Percentiles rank a stretch among this genome's conserved stretches.
Conservation (phyloP, 192 early-diverging fungal species). For the Phlyctochytrium bullatum region DNA sequence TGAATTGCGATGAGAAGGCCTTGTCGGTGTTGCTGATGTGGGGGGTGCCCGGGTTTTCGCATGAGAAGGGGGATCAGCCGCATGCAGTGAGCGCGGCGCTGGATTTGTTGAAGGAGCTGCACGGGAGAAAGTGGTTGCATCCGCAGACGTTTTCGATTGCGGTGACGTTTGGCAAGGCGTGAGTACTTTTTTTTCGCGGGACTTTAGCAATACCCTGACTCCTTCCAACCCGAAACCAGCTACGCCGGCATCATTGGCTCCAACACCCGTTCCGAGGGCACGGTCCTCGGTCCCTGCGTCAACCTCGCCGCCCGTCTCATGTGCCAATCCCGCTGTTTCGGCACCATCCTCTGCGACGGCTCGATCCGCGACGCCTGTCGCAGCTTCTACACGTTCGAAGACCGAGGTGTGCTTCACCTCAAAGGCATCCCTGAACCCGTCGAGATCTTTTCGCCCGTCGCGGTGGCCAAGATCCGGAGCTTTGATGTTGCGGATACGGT, state of each 20-base stretch:
- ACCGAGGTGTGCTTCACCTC: background rate
- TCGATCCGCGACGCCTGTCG: background rate
- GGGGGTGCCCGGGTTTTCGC: slow-evolving; percentile 36
- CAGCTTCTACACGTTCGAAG: background rate
- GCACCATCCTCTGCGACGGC: background rate
- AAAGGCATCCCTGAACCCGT: too few relatives aligned
- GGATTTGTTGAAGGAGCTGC: slow-evolving; percentile 10
- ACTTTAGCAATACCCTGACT: background rate
- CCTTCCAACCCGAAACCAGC: too few relatives aligned
- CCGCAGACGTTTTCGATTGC: slow-evolving; percentile 19
- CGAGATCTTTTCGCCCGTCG: too few relatives aligned
- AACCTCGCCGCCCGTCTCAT: slow-evolving; percentile 28
- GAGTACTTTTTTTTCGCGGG: background rate
- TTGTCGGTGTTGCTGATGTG: slow-evolving; percentile 34
- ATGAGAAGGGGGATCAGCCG: slow-evolving; percentile 27
- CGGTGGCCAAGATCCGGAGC: too few relatives aligned
- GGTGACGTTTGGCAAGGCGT: slow-evolving; percentile 5
- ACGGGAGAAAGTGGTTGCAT: background rate
- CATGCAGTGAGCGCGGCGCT: slow-evolving; percentile 28
- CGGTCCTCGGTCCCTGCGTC: slow-evolving; percentile 26
- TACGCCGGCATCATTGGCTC: slow-evolving; percentile 19
- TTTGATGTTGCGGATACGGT: too few relatives aligned
- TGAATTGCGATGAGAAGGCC: slow-evolving; percentile 39
- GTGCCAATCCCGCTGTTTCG: slow-evolving; percentile 8
- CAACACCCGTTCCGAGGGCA: slow-evolving; percentile 16